Evolutionary conservation across 2,329 filamentous ascomycete genomes (phyloP), one percentile per base, ranked within the genome.

Genomic region (Sclerotinia borealis): DNA sequence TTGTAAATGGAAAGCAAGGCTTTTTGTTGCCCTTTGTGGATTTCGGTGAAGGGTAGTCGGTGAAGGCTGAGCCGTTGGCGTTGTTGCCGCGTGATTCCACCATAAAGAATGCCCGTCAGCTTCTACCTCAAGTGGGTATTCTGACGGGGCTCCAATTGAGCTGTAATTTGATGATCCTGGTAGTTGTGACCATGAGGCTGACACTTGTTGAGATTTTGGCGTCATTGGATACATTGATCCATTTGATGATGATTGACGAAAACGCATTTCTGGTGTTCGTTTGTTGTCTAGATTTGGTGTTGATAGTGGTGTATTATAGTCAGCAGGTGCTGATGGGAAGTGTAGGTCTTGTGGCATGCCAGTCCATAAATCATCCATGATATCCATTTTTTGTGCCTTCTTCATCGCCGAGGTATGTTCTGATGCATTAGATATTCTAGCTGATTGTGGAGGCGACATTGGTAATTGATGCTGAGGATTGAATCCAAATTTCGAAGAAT

Each of bases 361-460:
- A 19, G 54, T 61, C 72, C 64, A 56, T 9, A 55, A 48, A 43
- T 68, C 72, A 56, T 75, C 71, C 67, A 79, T 8, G 41, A 75
- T 55, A 76, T 75, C 65, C 77, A 43, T 45, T 43, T 49, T 61
- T 5, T 50, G 48, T 25, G 39, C 36, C 29, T 45, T 41, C 22
- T 59, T 59, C 34, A 61, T 59, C 8, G 64, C 50, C 72, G 39
- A 34, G 19, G 54, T 19, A 34, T 56, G n/a, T 27, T 64, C 61
- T 2, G 67, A 64, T 1, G 51, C 55, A 56, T 64, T 64, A 31
- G 75, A 70, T 4, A 76, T 72, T 59, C 76, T 78, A 63, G 77
- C 76, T 48, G 79, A 79, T 63, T 76, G 75, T 52, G 79, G 78
- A 48, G 79, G 77, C 27, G 80, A 80, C 17, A 71, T 62, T 78